A percentile compares a stretch with the other conserved stretches of the same genome.
These are phyloP conservation scores for Dispira simplex DNA, from an alignment of 192 early-diverging fungal species.

Conservation along the genomic window DNA sequence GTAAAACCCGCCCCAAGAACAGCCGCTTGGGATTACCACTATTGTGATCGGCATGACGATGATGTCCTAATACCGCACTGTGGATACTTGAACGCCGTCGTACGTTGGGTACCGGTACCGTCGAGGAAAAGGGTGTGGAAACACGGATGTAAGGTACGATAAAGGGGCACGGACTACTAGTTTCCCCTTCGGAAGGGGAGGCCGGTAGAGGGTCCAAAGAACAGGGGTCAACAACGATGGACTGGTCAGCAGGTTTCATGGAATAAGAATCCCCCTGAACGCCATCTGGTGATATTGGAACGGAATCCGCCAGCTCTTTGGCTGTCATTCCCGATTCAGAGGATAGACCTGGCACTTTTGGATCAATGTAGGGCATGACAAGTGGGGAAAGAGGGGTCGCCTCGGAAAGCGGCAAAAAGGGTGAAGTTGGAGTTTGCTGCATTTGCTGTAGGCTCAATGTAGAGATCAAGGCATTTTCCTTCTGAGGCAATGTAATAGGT, in stretches of 20 bases:
- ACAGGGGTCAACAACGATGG: not conserved
- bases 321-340: not conserved
- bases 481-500: not conserved
- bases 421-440: not conserved
- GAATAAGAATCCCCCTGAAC: not conserved
- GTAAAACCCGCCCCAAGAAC: not conserved
- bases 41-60: not conserved
- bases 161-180: conserved; percentile 9
- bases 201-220: not conserved
- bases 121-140: conserved; percentile 20
- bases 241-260: too few relatives aligned
- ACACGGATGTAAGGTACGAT: conserved; percentile 22
- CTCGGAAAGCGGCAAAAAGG: not conserved
- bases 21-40: not conserved
- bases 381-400: conserved; percentile 1
- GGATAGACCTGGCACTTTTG: not conserved
- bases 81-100: conserved; percentile 5
- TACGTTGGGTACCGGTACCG: conserved; percentile 15
- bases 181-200: not conserved
- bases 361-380: not conserved
- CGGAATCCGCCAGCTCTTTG: not conserved
- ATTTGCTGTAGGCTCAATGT: not conserved
- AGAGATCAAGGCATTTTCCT: too few relatives aligned
- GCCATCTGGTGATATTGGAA: not conserved
- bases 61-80: not conserved